phyloP scores from a whole-genome alignment of 73 alveolate genomes.

The Paramecium sonneborni region DNA sequence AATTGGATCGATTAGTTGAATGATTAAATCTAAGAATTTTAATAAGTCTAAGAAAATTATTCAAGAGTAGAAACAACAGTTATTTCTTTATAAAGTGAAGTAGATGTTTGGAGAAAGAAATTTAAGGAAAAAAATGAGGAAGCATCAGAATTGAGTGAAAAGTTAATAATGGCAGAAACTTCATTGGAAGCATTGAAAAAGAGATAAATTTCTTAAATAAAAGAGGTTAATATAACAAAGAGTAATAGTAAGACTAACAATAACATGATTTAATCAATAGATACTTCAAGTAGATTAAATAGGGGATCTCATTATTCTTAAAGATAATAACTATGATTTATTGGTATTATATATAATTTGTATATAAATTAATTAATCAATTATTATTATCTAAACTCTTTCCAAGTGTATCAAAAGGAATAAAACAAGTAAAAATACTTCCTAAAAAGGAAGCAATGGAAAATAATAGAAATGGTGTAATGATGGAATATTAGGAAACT shows the following conservation, averaged over 20 bases:
- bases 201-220: background rate
- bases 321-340: conserved; percentile 4
- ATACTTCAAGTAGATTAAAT: background rate
- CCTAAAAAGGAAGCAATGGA: background rate
- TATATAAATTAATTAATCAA: background rate
- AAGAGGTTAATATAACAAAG: conserved; percentile 6
- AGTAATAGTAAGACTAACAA: background rate
- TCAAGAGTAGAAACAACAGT: conserved; percentile 23
- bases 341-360: background rate
- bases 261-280: background rate
- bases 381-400: background rate
- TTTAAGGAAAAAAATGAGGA: conserved; percentile 18
- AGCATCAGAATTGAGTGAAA: conserved; percentile 39
- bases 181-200: conserved; percentile 31
- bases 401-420: background rate
- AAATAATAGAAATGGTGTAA: background rate
- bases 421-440: background rate
- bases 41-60: background rate
- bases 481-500: background rate
- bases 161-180: conserved; percentile 36
- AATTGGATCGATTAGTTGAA: background rate
- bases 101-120: conserved; percentile 33
- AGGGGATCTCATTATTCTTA: background rate
- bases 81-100: background rate
- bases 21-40: background rate